phyloP scores from a whole-genome alignment of 2,329 filamentous ascomycete genomes.

The Ophiostoma tasmaniense region DNA sequence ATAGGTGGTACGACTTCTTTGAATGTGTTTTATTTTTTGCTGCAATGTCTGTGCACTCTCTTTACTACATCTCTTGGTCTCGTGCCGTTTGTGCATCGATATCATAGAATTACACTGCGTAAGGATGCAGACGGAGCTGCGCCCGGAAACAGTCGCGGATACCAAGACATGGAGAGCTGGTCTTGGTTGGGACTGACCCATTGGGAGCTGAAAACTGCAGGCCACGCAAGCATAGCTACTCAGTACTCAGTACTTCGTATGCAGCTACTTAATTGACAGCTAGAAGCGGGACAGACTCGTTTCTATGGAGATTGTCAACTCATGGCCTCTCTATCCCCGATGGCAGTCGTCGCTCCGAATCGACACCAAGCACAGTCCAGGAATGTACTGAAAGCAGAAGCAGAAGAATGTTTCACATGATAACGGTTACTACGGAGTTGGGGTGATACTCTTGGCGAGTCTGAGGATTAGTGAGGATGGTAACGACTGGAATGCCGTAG shows the following conservation, averaged over 20 bases:
- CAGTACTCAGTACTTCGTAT: neutral
- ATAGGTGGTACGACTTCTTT: neutral
- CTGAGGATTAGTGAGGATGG: neutral
- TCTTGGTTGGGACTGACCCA: neutral
- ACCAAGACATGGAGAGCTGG: neutral
- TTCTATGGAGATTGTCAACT: neutral
- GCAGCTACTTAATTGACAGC: neutral
- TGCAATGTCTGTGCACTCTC: too few species aligned
- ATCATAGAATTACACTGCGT: neutral
- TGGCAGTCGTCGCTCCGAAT: too few species aligned
- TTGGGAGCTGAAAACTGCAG: neutral
- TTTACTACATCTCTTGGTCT: neutral
- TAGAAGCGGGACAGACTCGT: neutral
- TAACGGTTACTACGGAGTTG: neutral
- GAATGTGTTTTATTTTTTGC: neutral
- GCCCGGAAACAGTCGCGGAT: neutral
- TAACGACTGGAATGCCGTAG: neutral
- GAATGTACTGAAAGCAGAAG: conserved; percentile 4
- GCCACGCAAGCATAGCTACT: neutral
- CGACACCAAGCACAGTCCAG: too few species aligned
- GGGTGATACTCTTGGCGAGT: neutral
- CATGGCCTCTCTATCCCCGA: too few species aligned
- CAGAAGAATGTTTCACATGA: conserved; percentile 2
- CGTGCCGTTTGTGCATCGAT: neutral
- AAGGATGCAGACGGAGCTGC: neutral